Base-by-base conservation (phyloP, 805 yeast genomes). In the Kluyveromyces dobzhanskii region DNA sequence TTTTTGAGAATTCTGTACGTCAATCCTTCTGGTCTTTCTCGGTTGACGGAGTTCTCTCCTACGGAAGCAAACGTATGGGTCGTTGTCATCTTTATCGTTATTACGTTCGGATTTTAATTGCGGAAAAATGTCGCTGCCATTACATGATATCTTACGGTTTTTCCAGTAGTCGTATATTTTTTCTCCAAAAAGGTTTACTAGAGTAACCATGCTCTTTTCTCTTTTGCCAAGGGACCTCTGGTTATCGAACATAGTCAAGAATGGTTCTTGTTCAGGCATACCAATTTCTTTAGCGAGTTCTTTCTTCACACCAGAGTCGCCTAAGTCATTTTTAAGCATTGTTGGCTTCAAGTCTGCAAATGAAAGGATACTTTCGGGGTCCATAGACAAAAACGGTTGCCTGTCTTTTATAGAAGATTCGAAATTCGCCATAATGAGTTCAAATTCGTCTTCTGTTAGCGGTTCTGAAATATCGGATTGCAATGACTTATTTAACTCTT, bases 41-140 rank as follows among this genome's bases (percentile, higher is more conserved):
- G 94, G 92, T 56, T 85, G 97, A 48, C 98, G 77, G 47, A 86
- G 81, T 55, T 88, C 97, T 60, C 98, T 81, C 49, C 96, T 78
- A 53, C 98, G 76, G 69, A 92, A 92, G 65, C 97, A 86, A 30
- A 86, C 81, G 60, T 92, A 92, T 1, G 98, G 97, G 59, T 92
- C 97, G 43, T 74, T 75, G 53, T 88, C 97, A 53, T 88, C 97
- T 54, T 87, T 87, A 43, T 85, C 92, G 40, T 75, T 76, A 17
- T 85, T 85, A 49, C 85, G 88, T 64, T 88, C 97, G 57, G 85
- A 87, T 57, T 79, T 84, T 37, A 92, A 67, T 12, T 70, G 60
- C 3, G 97, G 95, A 48, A 76, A 72, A 16, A 92, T 73, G 3
- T 82, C 61, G 49, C 74, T 73, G 24, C 97, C 97, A 19, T 67